Conservation (phyloP, 495 filamentous ascomycete species). For the Pseudevernia furfuracea region DNA sequence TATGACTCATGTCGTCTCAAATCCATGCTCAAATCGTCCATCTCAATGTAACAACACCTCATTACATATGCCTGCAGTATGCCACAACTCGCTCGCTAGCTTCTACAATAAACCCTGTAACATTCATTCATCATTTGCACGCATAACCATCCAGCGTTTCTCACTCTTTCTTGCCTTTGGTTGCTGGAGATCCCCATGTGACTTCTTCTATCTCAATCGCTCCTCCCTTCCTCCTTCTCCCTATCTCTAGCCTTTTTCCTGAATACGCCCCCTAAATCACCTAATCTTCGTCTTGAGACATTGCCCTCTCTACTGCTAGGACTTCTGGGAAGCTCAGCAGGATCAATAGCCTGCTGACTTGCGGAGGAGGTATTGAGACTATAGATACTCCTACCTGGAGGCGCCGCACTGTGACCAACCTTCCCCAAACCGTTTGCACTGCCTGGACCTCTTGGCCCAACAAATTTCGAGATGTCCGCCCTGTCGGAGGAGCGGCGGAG, state of each 20-base stretch:
- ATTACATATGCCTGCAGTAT: neutral
- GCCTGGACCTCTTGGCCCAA: constrained; percentile 37
- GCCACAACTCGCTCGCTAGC: constrained; percentile 4
- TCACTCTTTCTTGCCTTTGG: neutral
- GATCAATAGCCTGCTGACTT: constrained; percentile 10
- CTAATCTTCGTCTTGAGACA: constrained; percentile 18
- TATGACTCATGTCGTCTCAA: neutral
- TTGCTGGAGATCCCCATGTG: neutral
- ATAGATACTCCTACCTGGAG: constrained; percentile 26
- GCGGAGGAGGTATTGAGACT: constrained; percentile 19
- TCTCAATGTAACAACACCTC: neutral
- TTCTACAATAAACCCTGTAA: neutral
- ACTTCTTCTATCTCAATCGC: neutral
- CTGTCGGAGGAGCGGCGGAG: constrained; percentile 44
- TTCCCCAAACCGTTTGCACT: constrained; percentile 25
- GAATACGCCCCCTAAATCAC: constrained; percentile 30
- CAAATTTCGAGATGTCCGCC: constrained; percentile 36
- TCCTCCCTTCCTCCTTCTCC: constrained; percentile 13
- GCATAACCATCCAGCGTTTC: neutral
- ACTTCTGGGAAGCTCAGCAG: constrained; percentile 8
- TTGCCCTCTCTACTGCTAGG: constrained; percentile 17
- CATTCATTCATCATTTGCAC: neutral
- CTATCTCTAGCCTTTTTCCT: constrained; percentile 33
- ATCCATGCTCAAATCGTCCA: neutral
- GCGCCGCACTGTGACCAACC: constrained; percentile 19